Base-by-base conservation (phyloP, 805 yeast species). In the Ogataea angusta region DNA sequence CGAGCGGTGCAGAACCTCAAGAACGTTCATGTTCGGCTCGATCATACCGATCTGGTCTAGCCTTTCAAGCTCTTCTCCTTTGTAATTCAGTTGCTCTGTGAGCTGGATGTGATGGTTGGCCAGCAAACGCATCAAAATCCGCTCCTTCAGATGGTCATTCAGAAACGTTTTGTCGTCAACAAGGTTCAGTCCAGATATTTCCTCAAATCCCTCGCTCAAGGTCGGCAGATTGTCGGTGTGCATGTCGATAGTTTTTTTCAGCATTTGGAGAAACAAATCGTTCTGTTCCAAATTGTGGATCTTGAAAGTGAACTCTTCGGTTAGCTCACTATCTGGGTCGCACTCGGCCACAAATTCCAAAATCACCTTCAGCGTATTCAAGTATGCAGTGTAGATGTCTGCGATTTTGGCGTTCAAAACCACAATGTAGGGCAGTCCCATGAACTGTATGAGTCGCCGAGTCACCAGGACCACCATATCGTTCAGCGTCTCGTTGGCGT, bases 321-420 rank as follows among this genome's bases (percentile, higher is more conserved):
- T 23, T 4, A 50, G 6, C 14, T 37, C 41, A 15, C 30, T 34
- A 3, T 36, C 36, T 2, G 51, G 43, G 17, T 40, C 45, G 18
- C 49, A 43, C 8, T 40, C 27, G 7, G 45, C 62, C 57, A 39
- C 67, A 34, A 70, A 65, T 2, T 67, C 56, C 17, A 75, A 52
- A 36, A 81, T 52, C 5, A 74, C 67, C 36, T 75, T 67, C 67
- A 88, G 73, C 2, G 95, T 82, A 42, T 78, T 70, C 47, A 87
- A 66, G 64, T 91, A 91, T 34, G 82, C 64, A 52, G 77, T 72
- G 66, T 88, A 87, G 16, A 85, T 82, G 51, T 77, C 78, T 9
- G 91, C 83, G 37, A 91, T 82, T 53, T 86, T 79, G 5, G 97
- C 97, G 58, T 91, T 91, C 46, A 91, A 63, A 41, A 89, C 82